Evolutionary conservation across 129 eudicot genomes (phyloP), one percentile per base, ranked within the genome.

Genomic region (Flaveria robusta): DNA sequence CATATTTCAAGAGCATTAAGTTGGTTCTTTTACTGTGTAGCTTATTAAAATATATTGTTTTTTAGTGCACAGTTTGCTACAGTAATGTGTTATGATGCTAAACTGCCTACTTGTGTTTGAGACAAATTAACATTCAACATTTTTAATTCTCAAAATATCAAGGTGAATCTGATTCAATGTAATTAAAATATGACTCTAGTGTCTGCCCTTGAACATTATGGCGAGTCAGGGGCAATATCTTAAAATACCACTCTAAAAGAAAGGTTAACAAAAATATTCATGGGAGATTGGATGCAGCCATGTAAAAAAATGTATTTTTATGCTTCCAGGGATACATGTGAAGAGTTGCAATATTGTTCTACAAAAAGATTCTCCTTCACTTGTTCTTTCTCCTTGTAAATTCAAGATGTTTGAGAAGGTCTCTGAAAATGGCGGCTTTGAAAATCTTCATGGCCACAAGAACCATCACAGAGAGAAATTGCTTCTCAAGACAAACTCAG

Each of bases 311-410:
- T 47, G 42, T 64, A 23, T 23, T 51, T 26, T 81, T 79, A 45
- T 62, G 54, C 64, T 74, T 85, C 71, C 89, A 95, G 99, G 97
- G 96, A 81, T 95, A 58, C 84, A 91, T 86, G 79, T 89, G 79
- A 88, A 81, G 80, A 76, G 60, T 62, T 86, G 81, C 83, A 73
- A 76, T 78, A 12, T 71, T 60, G 69, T 27, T 39, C n/a, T 66
- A 70, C 85, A 75, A 82, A 89, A 88, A 84, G 96, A 87, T 20
- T 52, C 83, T 73, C 89, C 95, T 70, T 42, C 80, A 5, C 69
- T 86, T 84, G 83, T 85, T 41, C 71, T 91, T 81, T 89, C 92
- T 39, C 97, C 96, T 65, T 89, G 89, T 77, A 90, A 84, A 50
- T 91, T 91, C 52, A 85, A 81, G 85, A 52, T 77, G 34, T 24